Evolutionary conservation across 495 filamentous ascomycete genomes (phyloP).

Genomic region (Lichenothelia convexa): DNA sequence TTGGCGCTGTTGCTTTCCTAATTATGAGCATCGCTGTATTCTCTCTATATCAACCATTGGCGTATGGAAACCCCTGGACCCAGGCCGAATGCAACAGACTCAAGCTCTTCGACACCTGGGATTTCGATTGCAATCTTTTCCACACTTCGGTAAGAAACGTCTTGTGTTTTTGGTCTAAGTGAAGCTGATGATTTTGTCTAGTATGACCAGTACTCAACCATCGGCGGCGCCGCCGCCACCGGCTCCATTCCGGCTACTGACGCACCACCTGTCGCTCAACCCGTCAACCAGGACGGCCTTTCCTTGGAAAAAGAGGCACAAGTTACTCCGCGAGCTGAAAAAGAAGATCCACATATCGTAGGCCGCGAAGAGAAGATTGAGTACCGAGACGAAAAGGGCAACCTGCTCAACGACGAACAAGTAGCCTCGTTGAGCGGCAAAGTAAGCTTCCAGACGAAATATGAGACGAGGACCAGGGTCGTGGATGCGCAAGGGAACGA

Average conservation of each 20-base stretch:
- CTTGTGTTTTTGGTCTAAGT: no score
- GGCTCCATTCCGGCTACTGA: constrained; percentile 3
- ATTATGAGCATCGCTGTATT: constrained; percentile 58
- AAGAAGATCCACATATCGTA: constrained; percentile 24
- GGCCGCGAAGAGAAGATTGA: constrained; percentile 70
- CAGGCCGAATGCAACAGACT: constrained; percentile 64
- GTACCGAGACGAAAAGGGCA: constrained; percentile 88
- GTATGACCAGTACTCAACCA: constrained; percentile 15
- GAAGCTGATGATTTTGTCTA: background rate
- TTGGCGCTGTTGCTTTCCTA: constrained; percentile 50
- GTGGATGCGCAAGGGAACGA: constrained; percentile 64
- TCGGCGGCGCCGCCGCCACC: background rate
- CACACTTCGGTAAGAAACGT: constrained; percentile 73
- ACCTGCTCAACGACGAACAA: constrained; percentile 64
- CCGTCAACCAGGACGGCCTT: constrained; percentile 11
- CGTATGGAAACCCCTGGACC: constrained; percentile 92
- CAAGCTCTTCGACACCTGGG: constrained; percentile 79
- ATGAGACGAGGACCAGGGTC: constrained; percentile 75
- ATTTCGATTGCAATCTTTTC: constrained; percentile 95
- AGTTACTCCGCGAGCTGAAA: constrained; percentile 12
- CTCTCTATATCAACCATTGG: constrained; percentile 63
- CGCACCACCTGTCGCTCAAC: constrained; percentile 5
- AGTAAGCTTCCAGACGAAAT: constrained; percentile 83
- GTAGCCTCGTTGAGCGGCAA: constrained; percentile 75
- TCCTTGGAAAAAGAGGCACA: constrained; percentile 12